Percentiles rank a stretch among this genome's conserved stretches.
phyloP scores from a whole-genome alignment of 1,284 basidiomycete genomes.

The Crocinoboletus sp. region DNA sequence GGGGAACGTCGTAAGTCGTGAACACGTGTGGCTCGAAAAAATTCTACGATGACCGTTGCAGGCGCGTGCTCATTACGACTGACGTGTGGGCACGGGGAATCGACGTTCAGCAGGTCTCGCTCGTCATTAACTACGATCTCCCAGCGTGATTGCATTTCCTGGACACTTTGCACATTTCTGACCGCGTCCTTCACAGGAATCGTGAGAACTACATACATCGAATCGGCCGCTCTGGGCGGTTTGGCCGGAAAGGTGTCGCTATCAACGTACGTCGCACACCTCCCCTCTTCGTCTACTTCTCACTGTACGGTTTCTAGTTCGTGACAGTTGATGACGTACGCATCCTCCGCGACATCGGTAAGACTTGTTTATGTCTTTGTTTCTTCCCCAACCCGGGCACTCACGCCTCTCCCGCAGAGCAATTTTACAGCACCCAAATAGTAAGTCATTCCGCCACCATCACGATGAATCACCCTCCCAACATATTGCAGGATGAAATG shows the following conservation, averaged over 20 bases:
- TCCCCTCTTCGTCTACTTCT: conserved; percentile 5
- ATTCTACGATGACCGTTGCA: conserved; percentile 30
- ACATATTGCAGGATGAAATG: conserved; percentile 76
- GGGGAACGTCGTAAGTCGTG: conserved; percentile 77
- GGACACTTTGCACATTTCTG: too few relatives aligned
- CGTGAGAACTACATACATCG: conserved; percentile 99
- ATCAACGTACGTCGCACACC: conserved; percentile 62
- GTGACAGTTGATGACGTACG: conserved; percentile 89
- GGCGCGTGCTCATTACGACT: conserved; percentile 91
- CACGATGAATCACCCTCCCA: conserved; percentile 5
- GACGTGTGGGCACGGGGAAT: conserved; percentile 99
- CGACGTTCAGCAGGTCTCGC: conserved; percentile 96
- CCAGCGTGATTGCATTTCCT: too few relatives aligned
- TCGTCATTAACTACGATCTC: conserved; percentile 98
- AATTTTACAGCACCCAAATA: conserved; percentile 88
- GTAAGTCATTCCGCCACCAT: conserved; percentile 40
- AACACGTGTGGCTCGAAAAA: conserved; percentile 7
- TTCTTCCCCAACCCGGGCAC: neutral
- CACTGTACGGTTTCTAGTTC: conserved; percentile 50
- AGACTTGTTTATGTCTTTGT: conserved; percentile 30
- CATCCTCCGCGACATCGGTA: conserved; percentile 87
- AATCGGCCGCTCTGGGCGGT: conserved; percentile 92
- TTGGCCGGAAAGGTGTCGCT: conserved; percentile 90
- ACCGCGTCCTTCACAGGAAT: too few relatives aligned
- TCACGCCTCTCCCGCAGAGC: conserved; percentile 46